These are phyloP conservation scores for Prinsepia uniflora DNA, from an alignment of 306 rosid species.

Conservation along the genomic window DNA sequence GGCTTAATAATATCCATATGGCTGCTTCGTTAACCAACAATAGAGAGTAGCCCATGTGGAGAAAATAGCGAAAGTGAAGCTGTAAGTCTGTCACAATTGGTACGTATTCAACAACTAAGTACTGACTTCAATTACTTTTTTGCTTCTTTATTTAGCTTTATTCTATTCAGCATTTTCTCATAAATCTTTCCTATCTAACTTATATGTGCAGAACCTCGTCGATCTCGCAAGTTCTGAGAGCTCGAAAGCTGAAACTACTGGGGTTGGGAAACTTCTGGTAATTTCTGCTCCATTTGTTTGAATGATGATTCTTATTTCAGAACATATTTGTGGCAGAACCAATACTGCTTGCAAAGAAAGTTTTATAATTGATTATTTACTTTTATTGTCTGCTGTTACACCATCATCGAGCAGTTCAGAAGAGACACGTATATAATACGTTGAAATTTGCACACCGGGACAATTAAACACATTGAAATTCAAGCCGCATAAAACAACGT, in stretches of 20 bases:
- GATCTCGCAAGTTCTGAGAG: conserved; percentile 99
- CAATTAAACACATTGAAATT: conserved; percentile 95
- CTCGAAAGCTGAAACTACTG: conserved; percentile 99
- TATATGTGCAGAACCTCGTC: conserved; percentile 93
- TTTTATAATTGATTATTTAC: conserved; percentile 24
- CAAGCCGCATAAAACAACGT: conserved; percentile 94
- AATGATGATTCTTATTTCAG: conserved; percentile 15
- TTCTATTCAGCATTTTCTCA: conserved; percentile 22
- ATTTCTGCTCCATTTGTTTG: conserved; percentile 20
- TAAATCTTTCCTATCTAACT: conserved; percentile 43
- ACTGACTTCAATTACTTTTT: conserved; percentile 15
- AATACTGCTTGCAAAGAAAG: conserved; percentile 13
- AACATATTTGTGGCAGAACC: background rate
- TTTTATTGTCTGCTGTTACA: conserved; percentile 45
- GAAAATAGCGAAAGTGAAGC: conserved; percentile 90
- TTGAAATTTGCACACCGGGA: conserved; percentile 97
- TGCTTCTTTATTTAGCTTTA: conserved; percentile 19
- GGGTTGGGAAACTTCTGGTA: conserved; percentile 47
- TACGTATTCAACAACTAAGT: conserved; percentile 31
- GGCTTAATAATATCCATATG: conserved; percentile 8
- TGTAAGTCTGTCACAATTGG: conserved; percentile 90
- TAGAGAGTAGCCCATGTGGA: conserved; percentile 92
- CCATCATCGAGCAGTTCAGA: conserved; percentile 96
- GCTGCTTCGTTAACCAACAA: conserved; percentile 54
- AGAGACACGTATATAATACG: conserved; percentile 96